phyloP scores from a whole-genome alignment of 1,284 basidiomycete genomes.

The Tausonia pullulans region DNA sequence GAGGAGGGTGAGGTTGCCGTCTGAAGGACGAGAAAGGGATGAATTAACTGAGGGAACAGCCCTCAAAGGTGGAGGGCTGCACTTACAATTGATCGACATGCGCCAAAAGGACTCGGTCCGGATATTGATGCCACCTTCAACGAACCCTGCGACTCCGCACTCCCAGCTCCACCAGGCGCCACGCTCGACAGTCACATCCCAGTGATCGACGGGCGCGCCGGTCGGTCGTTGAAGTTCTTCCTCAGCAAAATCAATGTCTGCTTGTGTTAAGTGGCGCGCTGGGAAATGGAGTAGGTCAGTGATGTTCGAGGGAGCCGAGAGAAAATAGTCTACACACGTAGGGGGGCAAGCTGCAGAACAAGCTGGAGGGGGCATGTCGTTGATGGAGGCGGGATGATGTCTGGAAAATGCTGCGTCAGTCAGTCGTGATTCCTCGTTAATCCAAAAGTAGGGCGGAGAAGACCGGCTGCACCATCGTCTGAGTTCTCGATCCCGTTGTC shows the following conservation, averaged over 20 bases:
- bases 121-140: not conserved
- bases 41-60: not conserved
- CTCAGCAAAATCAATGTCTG: not conserved
- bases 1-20: not conserved
- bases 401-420: not conserved
- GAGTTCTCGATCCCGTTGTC: not conserved
- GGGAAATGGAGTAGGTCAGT: not conserved
- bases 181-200: not conserved
- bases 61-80: not conserved
- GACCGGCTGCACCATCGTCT: not conserved
- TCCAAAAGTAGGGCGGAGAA: too few species aligned
- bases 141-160: slow-evolving; percentile 8
- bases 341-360: not conserved
- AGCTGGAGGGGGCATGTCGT: slow-evolving; percentile 7
- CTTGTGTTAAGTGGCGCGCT: not conserved
- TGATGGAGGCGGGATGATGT: not conserved
- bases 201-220: not conserved
- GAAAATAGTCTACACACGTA: not conserved
- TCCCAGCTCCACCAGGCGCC: slow-evolving; percentile 14
- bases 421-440: too few species aligned
- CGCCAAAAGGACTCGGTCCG: not conserved
- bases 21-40: not conserved
- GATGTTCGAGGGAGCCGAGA: not conserved
- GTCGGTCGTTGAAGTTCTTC: slow-evolving; percentile 4
- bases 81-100: slow-evolving; percentile 1